Percentiles rank a stretch among this genome's conserved stretches.
These are phyloP conservation scores for Sisymbrium irio DNA, from an alignment of 345 rosid genomes.

Conservation along the genomic window DNA sequence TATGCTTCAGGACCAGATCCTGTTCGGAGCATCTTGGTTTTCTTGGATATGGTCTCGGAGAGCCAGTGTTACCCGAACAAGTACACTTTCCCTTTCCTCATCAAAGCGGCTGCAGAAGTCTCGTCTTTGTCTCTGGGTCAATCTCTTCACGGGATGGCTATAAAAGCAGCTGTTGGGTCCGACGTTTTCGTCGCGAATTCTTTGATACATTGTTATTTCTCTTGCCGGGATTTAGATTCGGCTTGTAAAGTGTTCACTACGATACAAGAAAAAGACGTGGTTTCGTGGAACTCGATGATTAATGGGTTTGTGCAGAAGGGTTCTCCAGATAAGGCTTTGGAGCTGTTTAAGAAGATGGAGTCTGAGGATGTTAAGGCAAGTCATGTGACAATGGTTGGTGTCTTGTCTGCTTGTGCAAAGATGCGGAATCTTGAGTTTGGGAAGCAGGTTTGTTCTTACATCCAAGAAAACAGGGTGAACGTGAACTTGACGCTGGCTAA, in stretches of 20 bases:
- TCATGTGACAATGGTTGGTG: conserved; percentile 68
- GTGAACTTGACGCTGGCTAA: conserved; percentile 56
- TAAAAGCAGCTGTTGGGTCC: conserved; percentile 42
- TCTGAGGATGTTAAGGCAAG: conserved; percentile 52
- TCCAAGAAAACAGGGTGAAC: conserved; percentile 41
- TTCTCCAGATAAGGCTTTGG: conserved; percentile 53
- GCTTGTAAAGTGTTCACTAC: conserved; percentile 52
- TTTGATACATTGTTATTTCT: conserved; percentile 57
- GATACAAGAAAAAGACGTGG: conserved; percentile 53
- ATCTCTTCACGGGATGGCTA: conserved; percentile 62
- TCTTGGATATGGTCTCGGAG: conserved; percentile 49
- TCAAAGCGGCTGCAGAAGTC: conserved; percentile 54
- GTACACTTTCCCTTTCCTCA: conserved; percentile 64
- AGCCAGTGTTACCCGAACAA: conserved; percentile 48
- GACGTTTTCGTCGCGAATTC: conserved; percentile 59
- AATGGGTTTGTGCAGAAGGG: conserved; percentile 58
- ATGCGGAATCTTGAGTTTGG: conserved; percentile 55
- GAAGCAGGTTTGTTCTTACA: conserved; percentile 47
- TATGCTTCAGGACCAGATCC: conserved; percentile 61
- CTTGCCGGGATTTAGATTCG: conserved; percentile 54
- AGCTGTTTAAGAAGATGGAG: conserved; percentile 51
- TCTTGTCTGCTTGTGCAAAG: conserved; percentile 62
- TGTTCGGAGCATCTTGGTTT: conserved; percentile 38
- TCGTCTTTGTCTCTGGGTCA: conserved; percentile 37
- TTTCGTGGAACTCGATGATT: conserved; percentile 82